Evolutionary conservation across 129 eudicot genomes (phyloP), one percentile per base, ranked within the genome.

Genomic region (Chrysanthemum makinoi): DNA sequence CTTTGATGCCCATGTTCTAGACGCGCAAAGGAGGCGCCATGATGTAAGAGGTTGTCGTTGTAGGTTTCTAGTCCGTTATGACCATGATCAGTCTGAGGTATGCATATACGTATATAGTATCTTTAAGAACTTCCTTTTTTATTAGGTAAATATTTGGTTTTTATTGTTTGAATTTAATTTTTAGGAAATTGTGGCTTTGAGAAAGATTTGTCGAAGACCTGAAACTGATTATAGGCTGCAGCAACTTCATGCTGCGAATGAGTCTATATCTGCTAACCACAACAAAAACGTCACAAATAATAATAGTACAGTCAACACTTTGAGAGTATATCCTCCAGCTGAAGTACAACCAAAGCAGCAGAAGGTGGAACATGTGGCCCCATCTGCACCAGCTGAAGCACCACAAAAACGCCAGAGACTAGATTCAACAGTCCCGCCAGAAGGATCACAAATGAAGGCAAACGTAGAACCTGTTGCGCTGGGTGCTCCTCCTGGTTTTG

Each of bases 21-120:
- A 94, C 62, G 95, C 98, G 69, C 97, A 94, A 82, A 86, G 98
- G 79, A 87, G 98, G 75, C 87, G 97, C 60, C 98, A 94, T 75
- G 98, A 94, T 81, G 91, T 86, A 54, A 84, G 98, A 77, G 98
- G 98, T 50, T 94, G 98, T 19, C 98, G 98, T 72, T 93, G 98
- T 77, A 83, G 98, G 78, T 93, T 93, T 74, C 80, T 89, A 63
- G 98, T 93, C 65, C 98, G 98, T 13, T 93, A 87, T 67, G 98
- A 93, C 77, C 98, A 93, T 22, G 98, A 93, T 74, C 98, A 85
- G 49, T 81, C 98, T 46, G 98, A 93, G 96, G 98, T 93, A 83
- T 46, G 52, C 68, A 52, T n/a, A 44, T 16, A 50, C 63, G 43
- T 13, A 44, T 13, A n/a, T 62, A 28, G 19, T 2, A 4, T 10